phyloP scores from a whole-genome alignment of 805 yeast species.

The Saccharomycopsis schoenii region DNA sequence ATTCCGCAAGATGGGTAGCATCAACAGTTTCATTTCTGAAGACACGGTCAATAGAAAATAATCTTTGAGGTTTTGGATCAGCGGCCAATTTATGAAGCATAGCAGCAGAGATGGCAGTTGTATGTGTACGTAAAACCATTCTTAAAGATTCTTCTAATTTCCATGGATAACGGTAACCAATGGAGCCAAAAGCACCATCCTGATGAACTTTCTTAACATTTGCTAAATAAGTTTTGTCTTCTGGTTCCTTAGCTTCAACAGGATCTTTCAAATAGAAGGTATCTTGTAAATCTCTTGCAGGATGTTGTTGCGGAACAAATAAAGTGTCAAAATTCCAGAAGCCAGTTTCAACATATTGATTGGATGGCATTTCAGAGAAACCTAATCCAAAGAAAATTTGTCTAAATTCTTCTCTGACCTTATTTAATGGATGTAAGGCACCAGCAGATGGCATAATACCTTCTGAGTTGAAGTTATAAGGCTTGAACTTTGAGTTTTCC shows the following conservation, averaged over 20 bases:
- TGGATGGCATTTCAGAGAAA: slow-evolving; percentile 97
- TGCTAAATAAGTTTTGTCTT: slow-evolving; percentile 68
- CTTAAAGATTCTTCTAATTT: slow-evolving; percentile 80
- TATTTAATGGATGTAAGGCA: slow-evolving; percentile 92
- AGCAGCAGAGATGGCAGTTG: slow-evolving; percentile 86
- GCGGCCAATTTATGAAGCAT: slow-evolving; percentile 82
- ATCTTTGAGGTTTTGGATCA: slow-evolving; percentile 81
- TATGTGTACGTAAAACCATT: slow-evolving; percentile 93
- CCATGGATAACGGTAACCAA: slow-evolving; percentile 99
- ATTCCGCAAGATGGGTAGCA: slow-evolving; percentile 98
- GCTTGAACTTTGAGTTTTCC: slow-evolving; percentile 79
- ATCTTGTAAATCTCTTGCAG: slow-evolving; percentile 98
- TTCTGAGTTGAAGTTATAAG: slow-evolving; percentile 92
- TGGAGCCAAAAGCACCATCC: slow-evolving; percentile 83
- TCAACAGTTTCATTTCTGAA: slow-evolving; percentile 99
- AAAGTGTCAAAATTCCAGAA: slow-evolving; percentile 98
- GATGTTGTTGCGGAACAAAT: slow-evolving; percentile 98
- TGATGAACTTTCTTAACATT: slow-evolving; percentile 80
- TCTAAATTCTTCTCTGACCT: slow-evolving; percentile 95
- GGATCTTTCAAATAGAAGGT: slow-evolving; percentile 98
- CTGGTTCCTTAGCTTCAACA: slow-evolving; percentile 65
- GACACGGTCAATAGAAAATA: slow-evolving; percentile 94
- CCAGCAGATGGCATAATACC: slow-evolving; percentile 83
- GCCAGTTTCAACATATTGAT: slow-evolving; percentile 95
- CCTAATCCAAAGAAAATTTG: slow-evolving; percentile 97